A percentile compares a stretch with the other conserved stretches of the same genome.
Conservation (phyloP, 2,329 filamentous ascomycete genomes). For the Aureobasidium sp. region DNA sequence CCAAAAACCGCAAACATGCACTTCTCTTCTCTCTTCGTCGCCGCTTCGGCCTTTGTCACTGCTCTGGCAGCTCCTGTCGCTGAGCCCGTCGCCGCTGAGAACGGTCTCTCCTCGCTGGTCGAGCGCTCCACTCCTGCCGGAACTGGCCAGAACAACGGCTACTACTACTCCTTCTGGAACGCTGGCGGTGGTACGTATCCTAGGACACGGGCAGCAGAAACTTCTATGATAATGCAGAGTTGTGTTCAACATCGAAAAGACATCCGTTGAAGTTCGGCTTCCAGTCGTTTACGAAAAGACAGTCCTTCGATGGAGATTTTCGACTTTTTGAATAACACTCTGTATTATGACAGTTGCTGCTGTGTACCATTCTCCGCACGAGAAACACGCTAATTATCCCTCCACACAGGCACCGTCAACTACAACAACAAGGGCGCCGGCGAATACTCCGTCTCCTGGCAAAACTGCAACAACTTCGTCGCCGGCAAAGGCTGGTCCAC, state of each 20-base stretch:
- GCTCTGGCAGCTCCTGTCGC: slow-evolving; percentile 31
- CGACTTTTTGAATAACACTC: not conserved
- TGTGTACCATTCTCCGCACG: not conserved
- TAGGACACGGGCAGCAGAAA: no score
- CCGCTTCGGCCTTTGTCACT: slow-evolving; percentile 33
- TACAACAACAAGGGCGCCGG: slow-evolving; percentile 49
- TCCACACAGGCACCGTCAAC: slow-evolving; percentile 28
- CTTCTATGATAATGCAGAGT: no score
- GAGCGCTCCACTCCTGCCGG: slow-evolving; percentile 31
- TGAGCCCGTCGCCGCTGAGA: slow-evolving; percentile 24
- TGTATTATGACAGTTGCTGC: not conserved
- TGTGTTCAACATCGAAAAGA: not conserved
- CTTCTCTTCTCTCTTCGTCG: slow-evolving; percentile 16
- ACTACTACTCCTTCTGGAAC: slow-evolving; percentile 53
- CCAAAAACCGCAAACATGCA: not conserved
- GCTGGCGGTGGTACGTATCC: slow-evolving; percentile 43
- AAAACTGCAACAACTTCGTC: slow-evolving; percentile 43
- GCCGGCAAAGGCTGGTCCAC: slow-evolving; percentile 52
- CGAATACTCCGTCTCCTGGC: slow-evolving; percentile 39
- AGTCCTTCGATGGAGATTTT: not conserved
- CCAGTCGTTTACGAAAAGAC: not conserved
- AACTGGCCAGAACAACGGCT: slow-evolving; percentile 48
- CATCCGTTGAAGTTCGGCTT: not conserved
- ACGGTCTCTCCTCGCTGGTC: slow-evolving; percentile 20
- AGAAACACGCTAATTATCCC: not conserved